Base-by-base conservation (phyloP, 129 eudicot genomes). In the Apium graveolens region DNA sequence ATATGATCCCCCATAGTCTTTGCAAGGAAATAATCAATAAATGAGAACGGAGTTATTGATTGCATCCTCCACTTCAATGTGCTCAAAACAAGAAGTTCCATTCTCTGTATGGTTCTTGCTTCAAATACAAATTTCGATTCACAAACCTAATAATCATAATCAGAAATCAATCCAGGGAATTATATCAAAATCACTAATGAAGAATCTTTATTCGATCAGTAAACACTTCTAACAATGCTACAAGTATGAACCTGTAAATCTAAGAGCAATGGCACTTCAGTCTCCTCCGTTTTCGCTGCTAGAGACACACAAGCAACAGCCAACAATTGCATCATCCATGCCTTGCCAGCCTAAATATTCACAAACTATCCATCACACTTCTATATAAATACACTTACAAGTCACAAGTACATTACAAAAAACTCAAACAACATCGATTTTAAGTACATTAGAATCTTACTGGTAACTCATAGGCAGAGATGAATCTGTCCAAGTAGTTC, bases 21-120 rank as follows among this genome's bases (percentile, higher is more conserved):
- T 37, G 62, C 18, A 45, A 91, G 82, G 82, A 89, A 91, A 77
- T 83, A 81, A 26, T 89, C 92, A 16, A 89, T 68, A 80, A 87
- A 91, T 24, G 93, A 91, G 79, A 87, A 91, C 24, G 97, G 97
- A 37, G 97, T 87, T 62, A 91, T 81, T 16, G 94, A 78, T 76
- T 89, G 91, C 93, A 91, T 91, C 82, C 97, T 91, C 97, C 97
- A 91, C 75, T 91, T 91, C 82, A 91, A 81, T 68, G 93, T 87
- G 74, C 83, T 87, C 88, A 91, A 74, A 78, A 89, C 97, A 71
- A 91, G 87, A 44, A 91, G 91, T 85, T 91, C 97, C 97, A 91
- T 91, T 86, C 87, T 89, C 76, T 86, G 89, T 71, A 91, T 87
- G 46, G 93, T 87, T 87, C 80, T 91, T 29, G 92, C 86, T 82